These are phyloP conservation scores for Podaxis sp. DNA, from an alignment of 768 basidiomycete genomes.

Conservation along the genomic window DNA sequence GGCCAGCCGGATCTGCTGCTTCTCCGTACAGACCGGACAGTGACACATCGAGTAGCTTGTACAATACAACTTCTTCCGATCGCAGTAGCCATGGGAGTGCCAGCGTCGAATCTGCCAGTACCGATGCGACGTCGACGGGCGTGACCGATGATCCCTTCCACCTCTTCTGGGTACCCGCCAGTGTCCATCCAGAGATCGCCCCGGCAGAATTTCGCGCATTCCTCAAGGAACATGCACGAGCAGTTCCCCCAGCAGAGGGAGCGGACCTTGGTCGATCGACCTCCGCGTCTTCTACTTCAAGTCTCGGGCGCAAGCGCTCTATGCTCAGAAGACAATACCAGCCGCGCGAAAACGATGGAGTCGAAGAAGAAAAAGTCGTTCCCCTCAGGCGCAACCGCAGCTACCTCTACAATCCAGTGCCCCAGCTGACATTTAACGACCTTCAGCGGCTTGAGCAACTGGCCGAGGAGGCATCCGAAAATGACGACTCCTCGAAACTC, in stretches of 20 bases:
- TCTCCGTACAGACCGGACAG: slow-evolving; percentile 20
- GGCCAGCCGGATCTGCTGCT: slow-evolving; percentile 33
- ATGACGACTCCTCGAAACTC: slow-evolving; percentile 78
- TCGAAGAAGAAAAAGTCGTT: slow-evolving; percentile 65
- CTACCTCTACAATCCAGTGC: slow-evolving; percentile 66
- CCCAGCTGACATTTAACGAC: slow-evolving; percentile 90
- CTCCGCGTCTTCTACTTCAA: slow-evolving; percentile 37
- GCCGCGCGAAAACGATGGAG: slow-evolving; percentile 73
- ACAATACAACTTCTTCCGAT: slow-evolving; percentile 19
- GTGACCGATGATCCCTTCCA: slow-evolving; percentile 77
- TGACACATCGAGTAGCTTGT: slow-evolving; percentile 19
- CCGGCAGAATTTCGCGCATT: slow-evolving; percentile 95
- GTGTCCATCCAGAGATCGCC: slow-evolving; percentile 95
- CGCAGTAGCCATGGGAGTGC: slow-evolving; percentile 24
- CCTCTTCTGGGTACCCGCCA: slow-evolving; percentile 98
- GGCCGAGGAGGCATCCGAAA: slow-evolving; percentile 84
- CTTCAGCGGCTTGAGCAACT: slow-evolving; percentile 92
- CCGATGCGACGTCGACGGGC: slow-evolving; percentile 29
- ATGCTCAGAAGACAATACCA: slow-evolving; percentile 95
- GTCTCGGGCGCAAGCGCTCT: slow-evolving; percentile 81
- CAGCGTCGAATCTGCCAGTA: slow-evolving; percentile 16
- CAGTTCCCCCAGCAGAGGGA: slow-evolving; percentile 46
- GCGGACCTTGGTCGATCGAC: slow-evolving; percentile 24
- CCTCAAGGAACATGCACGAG: slow-evolving; percentile 86
- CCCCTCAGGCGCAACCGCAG: slow-evolving; percentile 69